Base-by-base conservation (phyloP, 2,329 filamentous ascomycete genomes). In the Knufia fluminis region DNA sequence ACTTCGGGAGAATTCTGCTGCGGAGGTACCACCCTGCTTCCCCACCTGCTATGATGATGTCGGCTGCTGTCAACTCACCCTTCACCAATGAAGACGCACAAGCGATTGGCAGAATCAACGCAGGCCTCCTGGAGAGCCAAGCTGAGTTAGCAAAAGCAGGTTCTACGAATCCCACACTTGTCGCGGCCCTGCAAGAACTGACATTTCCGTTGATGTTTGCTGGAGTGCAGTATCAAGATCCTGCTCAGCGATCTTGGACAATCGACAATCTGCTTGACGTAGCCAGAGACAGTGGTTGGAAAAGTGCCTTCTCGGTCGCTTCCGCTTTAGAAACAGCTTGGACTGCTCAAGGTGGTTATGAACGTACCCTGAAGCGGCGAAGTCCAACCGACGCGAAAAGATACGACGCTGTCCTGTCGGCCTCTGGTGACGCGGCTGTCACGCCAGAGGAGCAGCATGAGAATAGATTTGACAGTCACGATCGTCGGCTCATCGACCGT, bases 11-110 rank as follows among this genome's bases (percentile, higher is more conserved):
- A 41, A 91, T 97, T 50, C 76, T 90, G 48, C 76, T 92, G n/a
- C 74, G 91, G 52, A 78, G 92, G 28, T 76, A 82, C 1, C 90
- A 96, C 58, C 92, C 92, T 0, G 79, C 78, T 20, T 96, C 96
- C 89, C 91, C 90, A 0, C 88, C 91, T 0, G 82, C 90, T 7
- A 85, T 89, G 31, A 89, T 94, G 79, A 79, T 89, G 59, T 89
- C 92, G 2, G 88, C 88, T 0, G 85, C 83, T 6, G 75, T 94
- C 55, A 81, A 85, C 8, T 87, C 88, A 0, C 71, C 71, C 12
- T 78, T 85, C 44, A 96, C 91, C 1, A 78, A 75, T 2, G 70
- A 70, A 0, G 85, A 80, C 65, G 86, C 89, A 1, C 81, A 81
- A 53, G 76, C 83, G 55, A 80, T 96, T 51, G 90, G 88, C 6